Evolutionary conservation across 306 rosid species (phyloP).

Genomic region (Quillaja saponaria): DNA sequence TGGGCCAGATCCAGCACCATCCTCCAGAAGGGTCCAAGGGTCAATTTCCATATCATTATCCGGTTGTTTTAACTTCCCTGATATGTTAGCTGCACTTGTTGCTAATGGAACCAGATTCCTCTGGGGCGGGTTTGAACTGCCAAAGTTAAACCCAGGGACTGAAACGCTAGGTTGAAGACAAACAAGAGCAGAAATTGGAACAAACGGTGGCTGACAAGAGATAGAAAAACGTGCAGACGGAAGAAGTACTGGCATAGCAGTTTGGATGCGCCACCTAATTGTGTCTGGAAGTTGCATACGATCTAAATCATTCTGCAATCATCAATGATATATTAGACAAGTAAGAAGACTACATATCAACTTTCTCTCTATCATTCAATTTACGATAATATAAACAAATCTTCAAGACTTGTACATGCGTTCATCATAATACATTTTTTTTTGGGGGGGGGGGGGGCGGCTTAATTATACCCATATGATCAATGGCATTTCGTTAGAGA

Average conservation of each 20-base stretch:
- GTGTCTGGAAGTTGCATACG: slow-evolving; percentile 81
- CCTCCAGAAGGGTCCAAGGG: slow-evolving; percentile 95
- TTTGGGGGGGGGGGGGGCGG: too few relatives aligned
- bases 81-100: slow-evolving; percentile 42
- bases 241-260: slow-evolving; percentile 75
- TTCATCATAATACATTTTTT: too few relatives aligned
- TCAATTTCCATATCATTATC: slow-evolving; percentile 72
- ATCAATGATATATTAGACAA: slow-evolving; percentile 22
- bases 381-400: too few relatives aligned
- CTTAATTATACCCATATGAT: too few relatives aligned
- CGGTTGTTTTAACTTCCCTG: slow-evolving; percentile 70
- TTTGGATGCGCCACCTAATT: slow-evolving; percentile 85
- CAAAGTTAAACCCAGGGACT: slow-evolving; percentile 46
- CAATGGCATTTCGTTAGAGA: too few relatives aligned
- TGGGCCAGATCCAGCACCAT: slow-evolving; percentile 85
- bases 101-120: slow-evolving; percentile 47
- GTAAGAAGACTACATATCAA: background rate
- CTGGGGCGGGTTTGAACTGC: slow-evolving; percentile 46
- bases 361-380: too few relatives aligned
- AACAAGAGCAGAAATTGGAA: slow-evolving; percentile 55
- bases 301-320: slow-evolving; percentile 73
- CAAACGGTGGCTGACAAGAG: slow-evolving; percentile 75
- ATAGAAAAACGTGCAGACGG: slow-evolving; percentile 58
- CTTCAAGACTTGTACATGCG: too few relatives aligned
- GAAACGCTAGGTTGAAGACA: slow-evolving; percentile 58